Conservation (phyloP, 495 filamentous ascomycete genomes). For the Aspergillus leporis region DNA sequence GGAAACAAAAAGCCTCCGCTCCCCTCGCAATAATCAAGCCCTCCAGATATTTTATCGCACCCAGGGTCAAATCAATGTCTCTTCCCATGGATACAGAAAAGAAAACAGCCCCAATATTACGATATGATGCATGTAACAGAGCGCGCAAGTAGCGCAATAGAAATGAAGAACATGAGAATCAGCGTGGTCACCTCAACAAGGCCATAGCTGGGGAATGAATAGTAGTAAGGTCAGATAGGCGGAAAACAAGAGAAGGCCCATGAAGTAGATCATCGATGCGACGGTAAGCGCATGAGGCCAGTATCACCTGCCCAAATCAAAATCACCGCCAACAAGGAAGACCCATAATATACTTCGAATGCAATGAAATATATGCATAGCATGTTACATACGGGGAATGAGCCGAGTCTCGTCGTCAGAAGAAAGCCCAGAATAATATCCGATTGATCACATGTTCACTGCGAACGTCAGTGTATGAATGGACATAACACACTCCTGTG, state of each 20-base stretch:
- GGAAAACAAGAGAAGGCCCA: slow-evolving; percentile 10
- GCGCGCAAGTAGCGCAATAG: neutral
- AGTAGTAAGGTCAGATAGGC: neutral
- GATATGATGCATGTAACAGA: slow-evolving; percentile 23
- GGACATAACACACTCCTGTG: neutral
- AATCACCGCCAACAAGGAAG: slow-evolving; percentile 6
- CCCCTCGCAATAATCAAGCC: slow-evolving; percentile 2
- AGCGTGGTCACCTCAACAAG: neutral
- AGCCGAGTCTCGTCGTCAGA: neutral
- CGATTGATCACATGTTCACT: neutral
- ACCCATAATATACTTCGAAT: slow-evolving; percentile 15
- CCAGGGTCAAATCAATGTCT: slow-evolving; percentile 3
- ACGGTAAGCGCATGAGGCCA: slow-evolving; percentile 21
- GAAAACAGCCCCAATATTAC: slow-evolving; percentile 13
- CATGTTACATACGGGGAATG: slow-evolving; percentile 31
- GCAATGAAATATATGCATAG: slow-evolving; percentile 38
- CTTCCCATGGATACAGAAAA: slow-evolving; percentile 8
- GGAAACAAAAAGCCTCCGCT: neutral
- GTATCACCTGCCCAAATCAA: slow-evolving; percentile 30
- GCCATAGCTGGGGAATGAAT: neutral
- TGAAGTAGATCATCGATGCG: neutral
- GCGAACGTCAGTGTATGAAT: neutral
- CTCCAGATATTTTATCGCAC: neutral
- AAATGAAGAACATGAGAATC: slow-evolving; percentile 1
- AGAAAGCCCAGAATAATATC: neutral